Percentiles rank a stretch among this genome's conserved stretches.
Evolutionary conservation across 306 rosid genomes (phyloP).

Genomic region (Cajanus cajan): DNA sequence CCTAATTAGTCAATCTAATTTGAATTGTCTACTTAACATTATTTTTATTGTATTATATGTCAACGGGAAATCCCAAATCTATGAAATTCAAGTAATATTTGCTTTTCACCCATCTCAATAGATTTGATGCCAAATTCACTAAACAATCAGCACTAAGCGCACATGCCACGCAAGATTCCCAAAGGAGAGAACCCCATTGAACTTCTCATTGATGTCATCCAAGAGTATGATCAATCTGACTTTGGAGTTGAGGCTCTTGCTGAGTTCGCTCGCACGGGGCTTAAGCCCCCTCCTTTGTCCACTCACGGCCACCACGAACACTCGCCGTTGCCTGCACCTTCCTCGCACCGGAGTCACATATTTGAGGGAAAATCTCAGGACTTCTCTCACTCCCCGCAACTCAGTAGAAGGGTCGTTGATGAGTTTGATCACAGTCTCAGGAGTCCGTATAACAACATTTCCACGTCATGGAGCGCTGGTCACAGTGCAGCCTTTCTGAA

Average conservation of each 20-base stretch:
- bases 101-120: not conserved
- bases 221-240: conserved; percentile 64
- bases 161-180: conserved; percentile 64
- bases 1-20: not conserved
- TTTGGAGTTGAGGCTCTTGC: conserved; percentile 62
- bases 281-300: conserved; percentile 57
- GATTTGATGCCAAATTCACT: not conserved
- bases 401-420: conserved; percentile 20
- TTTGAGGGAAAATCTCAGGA: conserved; percentile 31
- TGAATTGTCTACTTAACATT: not conserved
- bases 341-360: not conserved
- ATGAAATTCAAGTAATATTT: not conserved
- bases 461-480: conserved; percentile 58
- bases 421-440: conserved; percentile 80
- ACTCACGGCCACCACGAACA: too few relatives aligned
- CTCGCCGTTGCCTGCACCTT: too few relatives aligned
- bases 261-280: conserved; percentile 68
- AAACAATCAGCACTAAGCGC: conserved; percentile 50
- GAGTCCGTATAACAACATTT: conserved; percentile 52
- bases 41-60: not conserved
- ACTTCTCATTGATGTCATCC: conserved; percentile 71
- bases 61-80: conserved; percentile 19
- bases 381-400: conserved; percentile 41
- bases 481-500: conserved; percentile 49
- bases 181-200: conserved; percentile 73